phyloP scores from a whole-genome alignment of 306 rosid species.

The Begonia loranthoides region DNA sequence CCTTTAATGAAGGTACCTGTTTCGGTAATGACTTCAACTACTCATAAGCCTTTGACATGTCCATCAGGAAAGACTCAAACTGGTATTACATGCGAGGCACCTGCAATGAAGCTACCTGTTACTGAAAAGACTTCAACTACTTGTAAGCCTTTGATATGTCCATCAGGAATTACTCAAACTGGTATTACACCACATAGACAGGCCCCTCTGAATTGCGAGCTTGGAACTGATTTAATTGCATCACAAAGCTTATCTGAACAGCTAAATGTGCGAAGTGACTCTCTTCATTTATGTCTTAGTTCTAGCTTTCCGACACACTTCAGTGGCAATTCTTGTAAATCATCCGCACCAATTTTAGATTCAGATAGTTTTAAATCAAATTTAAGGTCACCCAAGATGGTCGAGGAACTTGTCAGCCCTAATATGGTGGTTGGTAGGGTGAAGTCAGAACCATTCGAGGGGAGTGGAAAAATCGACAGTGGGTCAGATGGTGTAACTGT shows the following conservation, averaged over 20 bases:
- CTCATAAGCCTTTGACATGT: conserved; percentile 12
- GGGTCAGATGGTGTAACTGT: conserved; percentile 20
- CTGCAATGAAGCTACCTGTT: too few relatives aligned
- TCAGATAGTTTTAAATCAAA: conserved; percentile 16
- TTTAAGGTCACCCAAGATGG: conserved; percentile 14
- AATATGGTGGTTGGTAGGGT: conserved; percentile 31
- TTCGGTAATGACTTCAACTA: background rate
- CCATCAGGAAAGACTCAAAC: conserved; percentile 15
- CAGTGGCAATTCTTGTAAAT: conserved; percentile 17
- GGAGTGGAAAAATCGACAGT: conserved; percentile 25
- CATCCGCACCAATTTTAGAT: conserved; percentile 24
- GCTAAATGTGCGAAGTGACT: conserved; percentile 9
- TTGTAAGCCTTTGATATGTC: conserved; percentile 13
- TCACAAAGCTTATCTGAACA: conserved; percentile 16
- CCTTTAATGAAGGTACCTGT: conserved; percentile 20
- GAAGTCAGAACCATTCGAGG: conserved; percentile 68
- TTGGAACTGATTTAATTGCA: conserved; percentile 9
- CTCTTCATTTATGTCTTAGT: conserved; percentile 22
- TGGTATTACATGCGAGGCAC: background rate
- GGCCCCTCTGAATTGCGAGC: conserved; percentile 10
- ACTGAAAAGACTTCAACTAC: too few relatives aligned
- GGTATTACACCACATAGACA: conserved; percentile 16
- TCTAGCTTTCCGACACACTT: conserved; percentile 14
- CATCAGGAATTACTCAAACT: conserved; percentile 15
- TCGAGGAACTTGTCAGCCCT: conserved; percentile 14